Evolutionary conservation across 176 grass and related monocot species (phyloP).

Genomic region (Leersia perrieri): DNA sequence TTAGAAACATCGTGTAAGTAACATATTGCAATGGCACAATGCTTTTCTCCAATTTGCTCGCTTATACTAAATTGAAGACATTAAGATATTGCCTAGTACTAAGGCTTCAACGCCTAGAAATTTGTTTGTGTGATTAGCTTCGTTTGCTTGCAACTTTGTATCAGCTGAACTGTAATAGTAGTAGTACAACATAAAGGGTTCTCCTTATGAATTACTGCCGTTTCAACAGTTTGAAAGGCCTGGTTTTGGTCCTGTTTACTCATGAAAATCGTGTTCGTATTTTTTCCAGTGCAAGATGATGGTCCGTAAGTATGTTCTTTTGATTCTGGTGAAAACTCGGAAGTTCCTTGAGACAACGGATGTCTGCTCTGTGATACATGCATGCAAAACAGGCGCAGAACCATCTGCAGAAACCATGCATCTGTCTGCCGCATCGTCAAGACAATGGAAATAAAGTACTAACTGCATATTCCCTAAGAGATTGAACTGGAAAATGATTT

Average conservation of each 20-base stretch:
- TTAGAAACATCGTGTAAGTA: too few species aligned
- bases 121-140: conserved; percentile 13
- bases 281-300: conserved; percentile 57
- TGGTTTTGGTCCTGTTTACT: not conserved
- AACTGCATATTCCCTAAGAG: not conserved
- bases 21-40: too few species aligned
- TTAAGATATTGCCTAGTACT: not conserved
- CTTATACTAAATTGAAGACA: not conserved
- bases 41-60: not conserved
- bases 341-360: conserved; percentile 52
- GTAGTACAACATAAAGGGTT: not conserved
- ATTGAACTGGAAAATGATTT: not conserved
- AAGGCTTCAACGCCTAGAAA: not conserved
- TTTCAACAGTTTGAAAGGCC: not conserved
- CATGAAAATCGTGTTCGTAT: not conserved
- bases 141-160: not conserved
- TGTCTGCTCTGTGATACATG: conserved; percentile 57
- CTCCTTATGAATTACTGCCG: too few species aligned
- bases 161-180: too few species aligned
- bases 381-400: conserved; percentile 45
- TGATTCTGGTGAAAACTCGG: conserved; percentile 44
- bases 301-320: conserved; percentile 46
- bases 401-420: conserved; percentile 12
- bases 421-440: conserved; percentile 32
- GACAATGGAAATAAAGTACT: not conserved